phyloP scores from a whole-genome alignment of 305 asterid genomes.

The Andrographis paniculata region DNA sequence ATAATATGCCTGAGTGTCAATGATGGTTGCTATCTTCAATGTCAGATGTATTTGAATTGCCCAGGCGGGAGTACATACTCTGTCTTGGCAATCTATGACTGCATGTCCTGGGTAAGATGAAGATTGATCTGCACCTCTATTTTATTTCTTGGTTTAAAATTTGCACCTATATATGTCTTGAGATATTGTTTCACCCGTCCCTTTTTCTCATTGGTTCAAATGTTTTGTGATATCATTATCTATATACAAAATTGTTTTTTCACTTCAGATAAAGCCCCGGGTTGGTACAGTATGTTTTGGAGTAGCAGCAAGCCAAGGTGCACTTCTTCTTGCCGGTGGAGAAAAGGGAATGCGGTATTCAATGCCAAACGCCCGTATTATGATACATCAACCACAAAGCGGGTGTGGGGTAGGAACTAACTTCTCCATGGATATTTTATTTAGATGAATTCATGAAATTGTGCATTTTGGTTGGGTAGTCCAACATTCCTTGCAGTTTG shows the following conservation, averaged over 20 bases:
- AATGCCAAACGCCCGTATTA: conserved; percentile 63
- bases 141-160: conserved; percentile 2
- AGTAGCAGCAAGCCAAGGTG: conserved; percentile 75
- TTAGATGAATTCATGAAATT: neutral
- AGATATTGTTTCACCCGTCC: no score
- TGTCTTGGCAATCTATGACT: conserved; percentile 86
- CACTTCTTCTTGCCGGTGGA: conserved; percentile 87
- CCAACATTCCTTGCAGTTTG: neutral
- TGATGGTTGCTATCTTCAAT: conserved; percentile 16
- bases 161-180: neutral
- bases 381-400: conserved; percentile 62
- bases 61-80: conserved; percentile 85
- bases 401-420: conserved; percentile 68
- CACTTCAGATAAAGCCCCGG: conserved; percentile 71
- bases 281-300: conserved; percentile 91
- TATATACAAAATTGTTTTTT: conserved; percentile 3
- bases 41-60: conserved; percentile 82
- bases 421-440: conserved; percentile 6
- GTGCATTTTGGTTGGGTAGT: conserved; percentile 7
- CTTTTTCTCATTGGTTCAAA: conserved; percentile 8
- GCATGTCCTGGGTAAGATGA: conserved; percentile 95
- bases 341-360: conserved; percentile 62
- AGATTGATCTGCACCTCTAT: conserved; percentile 12
- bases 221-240: conserved; percentile 6
- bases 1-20: conserved; percentile 6